Conservation (phyloP, 1,284 basidiomycete species). For the Papiliotrema terrestris region DNA sequence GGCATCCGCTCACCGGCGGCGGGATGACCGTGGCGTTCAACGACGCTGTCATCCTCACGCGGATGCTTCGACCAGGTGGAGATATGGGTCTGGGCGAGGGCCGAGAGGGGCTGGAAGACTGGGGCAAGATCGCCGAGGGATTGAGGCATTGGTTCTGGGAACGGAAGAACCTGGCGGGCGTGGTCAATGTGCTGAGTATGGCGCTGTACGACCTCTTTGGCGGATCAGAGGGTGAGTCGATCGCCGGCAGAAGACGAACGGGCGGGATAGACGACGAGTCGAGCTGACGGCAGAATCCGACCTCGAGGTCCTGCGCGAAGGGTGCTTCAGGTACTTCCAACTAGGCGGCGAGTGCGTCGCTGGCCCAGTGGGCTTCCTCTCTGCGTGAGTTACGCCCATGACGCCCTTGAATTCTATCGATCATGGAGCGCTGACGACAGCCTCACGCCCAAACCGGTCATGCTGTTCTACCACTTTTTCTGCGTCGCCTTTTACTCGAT, state of each 20-base stretch:
- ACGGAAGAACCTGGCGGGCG: conserved; percentile 73
- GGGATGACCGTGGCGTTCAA: conserved; percentile 92
- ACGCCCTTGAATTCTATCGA: background rate
- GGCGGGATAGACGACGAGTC: background rate
- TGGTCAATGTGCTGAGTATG: conserved; percentile 85
- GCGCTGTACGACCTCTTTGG: conserved; percentile 86
- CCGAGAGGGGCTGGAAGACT: conserved; percentile 54
- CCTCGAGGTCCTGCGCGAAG: conserved; percentile 78
- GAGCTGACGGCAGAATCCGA: conserved; percentile 20
- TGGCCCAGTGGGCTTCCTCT: conserved; percentile 82
- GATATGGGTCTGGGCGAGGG: conserved; percentile 23
- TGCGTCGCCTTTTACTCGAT: conserved; percentile 90
- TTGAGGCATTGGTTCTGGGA: conserved; percentile 78
- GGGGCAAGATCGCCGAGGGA: conserved; percentile 59
- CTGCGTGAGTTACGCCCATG: conserved; percentile 71
- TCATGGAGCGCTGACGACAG: conserved; percentile 20
- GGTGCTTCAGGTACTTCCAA: conserved; percentile 98
- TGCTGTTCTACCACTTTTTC: conserved; percentile 92
- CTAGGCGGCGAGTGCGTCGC: conserved; percentile 82
- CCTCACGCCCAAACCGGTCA: conserved; percentile 66
- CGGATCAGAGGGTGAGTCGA: conserved; percentile 72
- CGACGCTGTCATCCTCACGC: conserved; percentile 72
- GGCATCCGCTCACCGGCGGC: conserved; percentile 94
- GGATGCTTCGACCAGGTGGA: conserved; percentile 54
- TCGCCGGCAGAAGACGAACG: conserved; percentile 17